phyloP scores from a whole-genome alignment of 495 filamentous ascomycete species.

The Daldinia grandis region DNA sequence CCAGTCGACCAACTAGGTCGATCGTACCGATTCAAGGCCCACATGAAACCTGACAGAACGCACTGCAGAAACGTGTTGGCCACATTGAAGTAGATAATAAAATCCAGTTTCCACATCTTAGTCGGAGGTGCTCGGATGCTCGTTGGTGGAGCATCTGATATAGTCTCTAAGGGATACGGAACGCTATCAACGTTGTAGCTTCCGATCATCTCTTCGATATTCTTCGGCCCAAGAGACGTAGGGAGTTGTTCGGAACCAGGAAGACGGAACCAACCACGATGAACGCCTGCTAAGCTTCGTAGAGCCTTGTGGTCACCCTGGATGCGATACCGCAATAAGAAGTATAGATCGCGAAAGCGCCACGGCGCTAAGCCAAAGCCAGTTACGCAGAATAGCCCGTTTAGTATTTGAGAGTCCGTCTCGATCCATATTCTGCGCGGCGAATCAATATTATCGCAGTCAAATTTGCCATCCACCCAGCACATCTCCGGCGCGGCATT shows the following conservation, averaged over 20 bases:
- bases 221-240: slow-evolving; percentile 52
- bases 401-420: slow-evolving; percentile 84
- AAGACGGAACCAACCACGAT: slow-evolving; percentile 75
- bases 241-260: slow-evolving; percentile 62
- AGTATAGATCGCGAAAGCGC: slow-evolving; percentile 82
- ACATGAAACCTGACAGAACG: slow-evolving; percentile 79
- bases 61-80: slow-evolving; percentile 79
- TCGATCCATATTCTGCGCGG: slow-evolving; percentile 83
- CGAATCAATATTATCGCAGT: slow-evolving; percentile 77
- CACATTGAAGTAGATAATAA: slow-evolving; percentile 77
- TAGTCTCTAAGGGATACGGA: slow-evolving; percentile 64
- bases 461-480: slow-evolving; percentile 54
- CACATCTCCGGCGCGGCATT: slow-evolving; percentile 84
- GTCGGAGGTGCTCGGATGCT: slow-evolving; percentile 72
- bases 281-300: slow-evolving; percentile 69
- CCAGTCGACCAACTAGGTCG: slow-evolving; percentile 80
- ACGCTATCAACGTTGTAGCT: slow-evolving; percentile 51
- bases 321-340: slow-evolving; percentile 69
- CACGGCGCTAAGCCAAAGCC: slow-evolving; percentile 86
- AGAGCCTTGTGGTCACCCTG: slow-evolving; percentile 61
- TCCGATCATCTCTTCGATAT: slow-evolving; percentile 51
- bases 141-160: slow-evolving; percentile 66
- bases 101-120: slow-evolving; percentile 77
- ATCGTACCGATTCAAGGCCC: slow-evolving; percentile 73
- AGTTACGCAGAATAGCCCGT: slow-evolving; percentile 85